Evolutionary conservation across 805 yeast genomes (phyloP).

Genomic region (Nakazawaea ishiwadae): DNA sequence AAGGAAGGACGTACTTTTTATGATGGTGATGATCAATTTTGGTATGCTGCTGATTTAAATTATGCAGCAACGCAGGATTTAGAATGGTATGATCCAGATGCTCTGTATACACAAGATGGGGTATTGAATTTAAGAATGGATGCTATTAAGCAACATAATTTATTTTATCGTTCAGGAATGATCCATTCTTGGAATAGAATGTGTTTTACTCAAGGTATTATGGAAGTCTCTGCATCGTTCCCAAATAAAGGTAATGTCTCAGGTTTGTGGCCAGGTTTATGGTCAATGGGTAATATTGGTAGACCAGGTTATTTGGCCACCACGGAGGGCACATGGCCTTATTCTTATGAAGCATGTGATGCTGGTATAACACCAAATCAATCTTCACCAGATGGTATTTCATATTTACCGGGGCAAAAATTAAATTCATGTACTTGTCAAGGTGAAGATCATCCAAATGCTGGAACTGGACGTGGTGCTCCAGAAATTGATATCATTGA

Average conservation of each 20-base stretch:
- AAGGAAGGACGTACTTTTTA: slow-evolving; percentile 87
- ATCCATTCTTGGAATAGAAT: slow-evolving; percentile 87
- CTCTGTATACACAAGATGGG: slow-evolving; percentile 73
- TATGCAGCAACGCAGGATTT: slow-evolving; percentile 86
- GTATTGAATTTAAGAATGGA: slow-evolving; percentile 67
- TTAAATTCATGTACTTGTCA: slow-evolving; percentile 74
- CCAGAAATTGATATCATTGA: slow-evolving; percentile 93
- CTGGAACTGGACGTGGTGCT: slow-evolving; percentile 88
- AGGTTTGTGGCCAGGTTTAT: slow-evolving; percentile 95
- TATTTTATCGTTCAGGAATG: slow-evolving; percentile 88
- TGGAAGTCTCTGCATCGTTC: slow-evolving; percentile 72
- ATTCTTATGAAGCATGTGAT: slow-evolving; percentile 81
- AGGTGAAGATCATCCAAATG: slow-evolving; percentile 83
- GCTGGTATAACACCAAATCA: slow-evolving; percentile 95
- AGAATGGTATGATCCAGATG: slow-evolving; percentile 96
- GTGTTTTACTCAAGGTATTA: slow-evolving; percentile 79
- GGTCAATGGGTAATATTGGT: slow-evolving; percentile 92
- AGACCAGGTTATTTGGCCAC: slow-evolving; percentile 87
- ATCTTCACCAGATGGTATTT: slow-evolving; percentile 84
- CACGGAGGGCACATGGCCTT: slow-evolving; percentile 95
- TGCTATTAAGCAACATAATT: slow-evolving; percentile 72
- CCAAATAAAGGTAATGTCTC: slow-evolving; percentile 76
- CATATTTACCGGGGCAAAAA: slow-evolving; percentile 81
- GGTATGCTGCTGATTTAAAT: slow-evolving; percentile 79
- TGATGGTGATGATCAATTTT: slow-evolving; percentile 87